Evolutionary conservation across 306 rosid genomes (phyloP).

Genomic region (Casuarina glauca): DNA sequence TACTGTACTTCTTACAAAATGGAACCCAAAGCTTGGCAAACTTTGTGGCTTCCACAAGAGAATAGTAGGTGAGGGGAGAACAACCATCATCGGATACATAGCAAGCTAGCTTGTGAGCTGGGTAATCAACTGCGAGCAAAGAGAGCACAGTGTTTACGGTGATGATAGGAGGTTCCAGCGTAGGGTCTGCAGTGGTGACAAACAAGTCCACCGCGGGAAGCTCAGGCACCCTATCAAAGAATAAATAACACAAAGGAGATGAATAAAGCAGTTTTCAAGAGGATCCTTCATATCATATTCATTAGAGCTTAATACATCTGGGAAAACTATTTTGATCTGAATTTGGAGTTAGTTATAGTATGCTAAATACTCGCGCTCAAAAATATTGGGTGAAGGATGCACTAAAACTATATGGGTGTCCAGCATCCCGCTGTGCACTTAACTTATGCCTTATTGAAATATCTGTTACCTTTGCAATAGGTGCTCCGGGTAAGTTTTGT

Average conservation of each 20-base stretch:
- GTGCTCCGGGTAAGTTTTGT: constrained; percentile 40
- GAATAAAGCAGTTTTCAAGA: neutral
- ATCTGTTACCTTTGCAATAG: constrained; percentile 42
- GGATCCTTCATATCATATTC: no score
- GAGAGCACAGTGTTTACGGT: constrained; percentile 68
- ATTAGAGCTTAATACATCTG: no score
- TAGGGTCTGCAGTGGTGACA: constrained; percentile 70
- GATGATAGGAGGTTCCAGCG: constrained; percentile 66
- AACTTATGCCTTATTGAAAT: no score
- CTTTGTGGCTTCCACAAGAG: constrained; percentile 52
- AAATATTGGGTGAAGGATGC: no score
- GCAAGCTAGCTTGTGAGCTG: constrained; percentile 70
- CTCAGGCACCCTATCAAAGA: constrained; percentile 34
- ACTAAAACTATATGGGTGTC: no score
- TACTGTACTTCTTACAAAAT: constrained; percentile 53
- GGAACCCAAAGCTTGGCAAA: constrained; percentile 69
- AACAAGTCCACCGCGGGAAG: constrained; percentile 68
- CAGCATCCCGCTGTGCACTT: no score
- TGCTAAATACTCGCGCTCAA: no score
- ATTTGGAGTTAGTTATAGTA: no score
- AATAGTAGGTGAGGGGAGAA: constrained; percentile 45
- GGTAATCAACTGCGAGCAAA: constrained; percentile 69
- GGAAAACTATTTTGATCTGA: no score
- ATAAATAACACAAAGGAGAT: no score
- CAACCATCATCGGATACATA: constrained; percentile 85